Evolutionary conservation across 306 rosid genomes (phyloP), one percentile per base, ranked within the genome.

Genomic region (Sechiopsis laciniata): DNA sequence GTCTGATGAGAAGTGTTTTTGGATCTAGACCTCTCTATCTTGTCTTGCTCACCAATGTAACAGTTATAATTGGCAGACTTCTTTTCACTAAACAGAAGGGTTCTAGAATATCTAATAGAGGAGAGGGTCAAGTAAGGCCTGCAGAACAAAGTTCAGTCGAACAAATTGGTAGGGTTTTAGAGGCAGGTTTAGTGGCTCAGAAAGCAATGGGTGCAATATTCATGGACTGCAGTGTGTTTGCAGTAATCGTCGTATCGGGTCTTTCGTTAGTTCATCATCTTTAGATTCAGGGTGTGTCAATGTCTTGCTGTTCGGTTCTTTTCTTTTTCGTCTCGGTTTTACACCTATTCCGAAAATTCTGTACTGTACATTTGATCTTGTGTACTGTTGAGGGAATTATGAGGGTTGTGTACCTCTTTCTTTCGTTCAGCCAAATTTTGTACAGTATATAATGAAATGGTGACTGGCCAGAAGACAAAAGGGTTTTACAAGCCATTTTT

Each of bases 221-320:
- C 83, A 90, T 88, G 80, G 96, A 86, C 79, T 87, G 82, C 77
- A 85, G 90, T 74, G 81, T 88, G 14, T 93, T 86, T 82, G 85
- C 92, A 20, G 52, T 86, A 7, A 78, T 88, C 45, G 85, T 90
- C 22, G 78, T 89, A 10, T 88, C 92, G 6, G 90, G 95, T 17
- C 80, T 90, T 56, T 85, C 96, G n/a, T 48, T 84, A 20, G 45
- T 66, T 14, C 76, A 64, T 77, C 35, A 17, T 37, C 35, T 67
- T 46, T 67, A 67, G 72, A 67, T 42, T 19, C 55, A 19, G 37
- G 32, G 32, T 45, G 32, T 42, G 55, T 67, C 7, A 4, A 8
- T 45, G 72, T 45, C 7, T 42, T 10, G 22, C 16, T 12, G 37
- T 46, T 66, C 35, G 24, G 45, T 62, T 62, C 2, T 42, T 29